These are phyloP conservation scores for Ceratocystis variospora DNA, from an alignment of 2,329 filamentous ascomycete species.

Conservation along the genomic window DNA sequence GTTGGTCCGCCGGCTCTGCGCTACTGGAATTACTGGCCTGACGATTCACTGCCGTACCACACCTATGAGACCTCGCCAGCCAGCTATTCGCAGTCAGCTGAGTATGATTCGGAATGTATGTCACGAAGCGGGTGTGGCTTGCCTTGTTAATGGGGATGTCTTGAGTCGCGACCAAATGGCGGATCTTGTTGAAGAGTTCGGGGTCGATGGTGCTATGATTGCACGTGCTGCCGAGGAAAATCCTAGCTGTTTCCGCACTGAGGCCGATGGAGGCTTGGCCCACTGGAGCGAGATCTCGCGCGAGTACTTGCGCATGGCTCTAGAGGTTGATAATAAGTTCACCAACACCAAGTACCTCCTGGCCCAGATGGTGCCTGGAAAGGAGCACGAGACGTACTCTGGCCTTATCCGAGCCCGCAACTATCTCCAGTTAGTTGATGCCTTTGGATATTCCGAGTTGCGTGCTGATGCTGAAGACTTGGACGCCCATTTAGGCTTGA, in stretches of 20 bases:
- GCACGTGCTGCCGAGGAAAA: slow-evolving; percentile 86
- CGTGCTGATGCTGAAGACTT: slow-evolving; percentile 48
- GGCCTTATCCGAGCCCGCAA: slow-evolving; percentile 51
- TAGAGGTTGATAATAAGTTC: slow-evolving; percentile 73
- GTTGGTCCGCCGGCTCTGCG: slow-evolving; percentile 64
- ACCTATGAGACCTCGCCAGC: slow-evolving; percentile 82
- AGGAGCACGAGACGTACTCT: slow-evolving; percentile 44
- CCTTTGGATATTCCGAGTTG: slow-evolving; percentile 51
- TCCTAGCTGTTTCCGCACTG: slow-evolving; percentile 65
- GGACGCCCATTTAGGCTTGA: slow-evolving; percentile 44
- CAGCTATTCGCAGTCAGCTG: slow-evolving; percentile 73
- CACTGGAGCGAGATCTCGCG: slow-evolving; percentile 66
- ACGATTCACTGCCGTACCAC: slow-evolving; percentile 94
- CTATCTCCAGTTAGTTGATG: slow-evolving; percentile 55
- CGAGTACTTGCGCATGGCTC: slow-evolving; percentile 56
- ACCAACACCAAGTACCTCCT: slow-evolving; percentile 91
- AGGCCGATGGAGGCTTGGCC: slow-evolving; percentile 53
- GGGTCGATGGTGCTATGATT: slow-evolving; percentile 94
- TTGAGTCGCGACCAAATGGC: slow-evolving; percentile 57
- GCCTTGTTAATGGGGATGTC: slow-evolving; percentile 92
- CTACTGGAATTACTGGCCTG: slow-evolving; percentile 80
- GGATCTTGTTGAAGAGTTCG: slow-evolving; percentile 58
- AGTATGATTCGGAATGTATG: slow-evolving; percentile 73
- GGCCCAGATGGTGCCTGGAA: slow-evolving; percentile 73
- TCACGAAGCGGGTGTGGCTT: slow-evolving; percentile 72